phyloP scores from a whole-genome alignment of 148 eudicot genomes.

The Nyssa sinensis region DNA sequence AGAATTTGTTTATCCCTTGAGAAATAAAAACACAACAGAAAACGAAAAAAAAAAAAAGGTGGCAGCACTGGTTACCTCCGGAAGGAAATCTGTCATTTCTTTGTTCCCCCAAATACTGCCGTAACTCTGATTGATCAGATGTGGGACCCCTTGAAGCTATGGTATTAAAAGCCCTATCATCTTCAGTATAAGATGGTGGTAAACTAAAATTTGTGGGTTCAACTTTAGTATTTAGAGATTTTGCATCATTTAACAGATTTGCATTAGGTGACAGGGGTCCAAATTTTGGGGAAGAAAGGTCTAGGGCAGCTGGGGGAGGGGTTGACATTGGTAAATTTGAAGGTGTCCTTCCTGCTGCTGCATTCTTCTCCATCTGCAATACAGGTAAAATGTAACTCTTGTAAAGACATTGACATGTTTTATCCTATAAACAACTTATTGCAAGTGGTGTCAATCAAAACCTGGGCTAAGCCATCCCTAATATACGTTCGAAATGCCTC shows the following conservation, averaged over 20 bases:
- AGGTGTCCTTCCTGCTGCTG: constrained; percentile 96
- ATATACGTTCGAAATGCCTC: constrained; percentile 97
- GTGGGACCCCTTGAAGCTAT: constrained; percentile 31
- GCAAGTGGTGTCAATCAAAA: constrained; percentile 13
- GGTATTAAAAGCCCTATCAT: constrained; percentile 40
- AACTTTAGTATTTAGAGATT: constrained; percentile 41
- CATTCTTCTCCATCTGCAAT: constrained; percentile 93
- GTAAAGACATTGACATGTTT: not conserved
- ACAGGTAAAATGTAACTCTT: not conserved
- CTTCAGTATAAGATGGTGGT: constrained; percentile 74
- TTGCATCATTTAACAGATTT: constrained; percentile 55
- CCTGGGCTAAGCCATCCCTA: constrained; percentile 97
- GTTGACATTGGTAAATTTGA: constrained; percentile 85
- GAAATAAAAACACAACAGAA: not conserved
- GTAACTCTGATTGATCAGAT: constrained; percentile 35
- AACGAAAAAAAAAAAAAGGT: not conserved
- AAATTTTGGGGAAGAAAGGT: constrained; percentile 70
- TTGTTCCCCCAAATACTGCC: constrained; percentile 41
- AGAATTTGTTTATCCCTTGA: no score
- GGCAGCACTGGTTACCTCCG: constrained; percentile 53
- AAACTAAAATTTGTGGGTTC: constrained; percentile 77
- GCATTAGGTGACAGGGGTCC: constrained; percentile 78
- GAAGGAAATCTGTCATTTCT: constrained; percentile 58
- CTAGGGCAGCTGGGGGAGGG: constrained; percentile 81
- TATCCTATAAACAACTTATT: not conserved